Base-by-base conservation (phyloP, 371 early-diverging fungal species). In the Haplosporangium sp. region DNA sequence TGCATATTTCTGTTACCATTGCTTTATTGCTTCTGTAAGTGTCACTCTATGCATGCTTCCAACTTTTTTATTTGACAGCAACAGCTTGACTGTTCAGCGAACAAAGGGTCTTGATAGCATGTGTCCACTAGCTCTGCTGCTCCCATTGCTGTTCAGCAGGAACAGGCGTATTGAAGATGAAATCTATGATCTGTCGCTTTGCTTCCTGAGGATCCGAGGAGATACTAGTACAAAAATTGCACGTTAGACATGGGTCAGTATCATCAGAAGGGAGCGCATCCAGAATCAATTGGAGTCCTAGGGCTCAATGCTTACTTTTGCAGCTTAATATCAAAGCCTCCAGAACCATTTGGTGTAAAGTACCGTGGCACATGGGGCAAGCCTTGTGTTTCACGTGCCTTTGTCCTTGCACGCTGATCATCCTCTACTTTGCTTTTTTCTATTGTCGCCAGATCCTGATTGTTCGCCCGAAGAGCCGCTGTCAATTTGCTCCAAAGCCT, bases 341-440 rank as follows among this genome's bases (percentile, higher is more conserved):
- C 55, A 23, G 20, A 18, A 18, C 58, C 62, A 18, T 64, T 57
- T 12, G 73, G 59, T 20, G 68, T 66, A 52, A 79, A 79, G 56
- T 45, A 79, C 29, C 80, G 60, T 5, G 58, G 16, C 0, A 55
- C 55, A 38, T 79, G 69, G 0, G 65, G 46, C n/a, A 75, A 68
- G 14, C 82, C 84, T 29, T 84, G 81, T 8, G 77, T 82, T 37
- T 90, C 92, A 13, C 95, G 86, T 14, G 73, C 80, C 73, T 89
- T 92, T 16, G 89, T 81, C 36, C 85, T 84, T 29, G 84, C 81
- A 14, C 98, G 90, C 80, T 97, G 97, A 29, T 84, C 84, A 63
- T 95, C 93, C 82, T 97, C 98, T 58, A 97, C 93, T 7, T 81
- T 81, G 2, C 86, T 83, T 75, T 98, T 98, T 75, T 95, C 94